Evolutionary conservation across 495 filamentous ascomycete species (phyloP).

Genomic region (Penicillium flavigenum): DNA sequence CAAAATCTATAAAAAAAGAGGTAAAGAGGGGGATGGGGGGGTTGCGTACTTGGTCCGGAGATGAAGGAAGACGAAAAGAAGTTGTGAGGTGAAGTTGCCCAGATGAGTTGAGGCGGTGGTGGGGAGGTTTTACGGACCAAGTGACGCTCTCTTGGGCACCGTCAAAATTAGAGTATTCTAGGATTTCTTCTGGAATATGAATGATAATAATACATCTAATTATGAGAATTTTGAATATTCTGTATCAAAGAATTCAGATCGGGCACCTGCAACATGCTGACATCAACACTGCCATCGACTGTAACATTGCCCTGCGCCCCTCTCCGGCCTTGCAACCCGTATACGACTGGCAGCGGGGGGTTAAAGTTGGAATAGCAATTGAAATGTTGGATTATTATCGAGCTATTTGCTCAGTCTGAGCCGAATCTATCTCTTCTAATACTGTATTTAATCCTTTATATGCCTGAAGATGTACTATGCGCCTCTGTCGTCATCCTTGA

Average conservation of each 20-base stretch:
- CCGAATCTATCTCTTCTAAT: too few relatives aligned
- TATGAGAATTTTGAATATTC: slow-evolving; percentile 1
- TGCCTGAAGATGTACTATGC: slow-evolving; percentile 2
- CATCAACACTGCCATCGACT: slow-evolving; percentile 31
- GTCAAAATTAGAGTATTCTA: not conserved
- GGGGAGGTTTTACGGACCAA: slow-evolving; percentile 21
- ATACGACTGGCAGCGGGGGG: slow-evolving; percentile 7
- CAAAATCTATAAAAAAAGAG: not conserved
- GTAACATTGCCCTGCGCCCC: slow-evolving; percentile 28
- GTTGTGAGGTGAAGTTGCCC: slow-evolving; percentile 7
- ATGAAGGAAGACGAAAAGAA: slow-evolving; percentile 13
- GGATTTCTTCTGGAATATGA: too few relatives aligned
- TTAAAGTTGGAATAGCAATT: slow-evolving; percentile 1
- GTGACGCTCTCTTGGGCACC: not conserved
- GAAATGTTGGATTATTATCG: not conserved
- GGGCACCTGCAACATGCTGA: slow-evolving; percentile 19
- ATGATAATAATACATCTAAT: not conserved
- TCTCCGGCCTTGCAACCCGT: slow-evolving; percentile 8
- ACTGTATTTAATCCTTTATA: not conserved
- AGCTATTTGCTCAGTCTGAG: not conserved
- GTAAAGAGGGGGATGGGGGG: not conserved
- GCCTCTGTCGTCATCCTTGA: slow-evolving; percentile 33
- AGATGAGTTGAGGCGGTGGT: slow-evolving; percentile 25
- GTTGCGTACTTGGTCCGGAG: slow-evolving; percentile 10
- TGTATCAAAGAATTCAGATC: not conserved